Conservation (phyloP, 306 rosid species). For the Acacia acuminata region DNA sequence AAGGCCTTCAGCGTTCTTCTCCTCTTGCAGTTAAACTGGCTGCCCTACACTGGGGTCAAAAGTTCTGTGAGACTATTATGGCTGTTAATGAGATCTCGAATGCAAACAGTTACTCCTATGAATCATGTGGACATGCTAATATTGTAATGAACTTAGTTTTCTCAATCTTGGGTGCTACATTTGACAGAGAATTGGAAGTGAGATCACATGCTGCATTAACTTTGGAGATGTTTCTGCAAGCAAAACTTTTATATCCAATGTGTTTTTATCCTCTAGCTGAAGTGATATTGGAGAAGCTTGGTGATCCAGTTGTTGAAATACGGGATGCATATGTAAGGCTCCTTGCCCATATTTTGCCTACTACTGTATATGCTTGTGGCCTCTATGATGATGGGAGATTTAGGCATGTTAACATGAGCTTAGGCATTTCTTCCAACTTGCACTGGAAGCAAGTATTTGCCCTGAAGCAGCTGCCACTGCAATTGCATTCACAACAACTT, state of each 20-base stretch:
- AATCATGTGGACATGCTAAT: constrained; percentile 50
- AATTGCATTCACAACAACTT: constrained; percentile 83
- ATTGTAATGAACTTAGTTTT: constrained; percentile 58
- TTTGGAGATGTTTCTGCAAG: constrained; percentile 79
- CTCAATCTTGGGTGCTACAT: constrained; percentile 71
- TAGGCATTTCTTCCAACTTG: constrained; percentile 58
- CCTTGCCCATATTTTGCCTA: constrained; percentile 74
- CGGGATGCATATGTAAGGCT: constrained; percentile 63
- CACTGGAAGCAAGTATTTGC: constrained; percentile 92
- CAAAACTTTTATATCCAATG: constrained; percentile 75
- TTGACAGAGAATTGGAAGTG: constrained; percentile 82
- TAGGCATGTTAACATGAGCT: constrained; percentile 48
- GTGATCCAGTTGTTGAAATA: constrained; percentile 78
- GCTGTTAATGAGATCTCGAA: constrained; percentile 47
- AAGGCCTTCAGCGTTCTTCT: constrained; percentile 72
- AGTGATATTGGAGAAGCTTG: constrained; percentile 81
- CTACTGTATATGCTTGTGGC: constrained; percentile 77
- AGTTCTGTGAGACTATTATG: constrained; percentile 70
- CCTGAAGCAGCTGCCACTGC: constrained; percentile 83
- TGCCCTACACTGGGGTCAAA: constrained; percentile 69
- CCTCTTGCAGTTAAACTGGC: constrained; percentile 77
- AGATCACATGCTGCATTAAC: constrained; percentile 74
- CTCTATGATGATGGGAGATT: constrained; percentile 61
- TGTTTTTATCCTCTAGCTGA: constrained; percentile 75
- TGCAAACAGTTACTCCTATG: constrained; percentile 40